Percentiles rank a stretch among this genome's conserved stretches.
phyloP scores from a whole-genome alignment of 2,329 filamentous ascomycete species.

The Trichoderma citrinoviride region DNA sequence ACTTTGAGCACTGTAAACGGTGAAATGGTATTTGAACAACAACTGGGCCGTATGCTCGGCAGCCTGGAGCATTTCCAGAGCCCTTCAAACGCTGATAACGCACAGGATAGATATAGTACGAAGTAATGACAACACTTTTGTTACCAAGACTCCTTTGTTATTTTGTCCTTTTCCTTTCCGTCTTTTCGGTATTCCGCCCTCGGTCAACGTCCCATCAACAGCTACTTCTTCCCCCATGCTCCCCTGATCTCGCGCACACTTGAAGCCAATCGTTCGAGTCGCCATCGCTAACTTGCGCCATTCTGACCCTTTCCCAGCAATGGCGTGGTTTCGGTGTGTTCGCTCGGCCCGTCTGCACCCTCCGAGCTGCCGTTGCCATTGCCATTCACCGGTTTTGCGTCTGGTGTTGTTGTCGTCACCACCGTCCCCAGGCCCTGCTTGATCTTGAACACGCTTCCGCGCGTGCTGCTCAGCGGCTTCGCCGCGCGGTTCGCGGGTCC shows the following conservation, averaged over 20 bases:
- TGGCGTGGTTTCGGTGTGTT: conserved; percentile 34
- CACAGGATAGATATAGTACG: neutral
- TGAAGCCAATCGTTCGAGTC: neutral
- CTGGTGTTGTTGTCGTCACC: neutral
- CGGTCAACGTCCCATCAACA: neutral
- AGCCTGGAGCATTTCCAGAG: neutral
- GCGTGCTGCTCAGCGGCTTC: conserved; percentile 58
- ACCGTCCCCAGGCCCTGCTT: conserved; percentile 45
- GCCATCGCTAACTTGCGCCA: conserved; percentile 17
- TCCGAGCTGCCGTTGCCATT: neutral
- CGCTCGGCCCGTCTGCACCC: conserved; percentile 24
- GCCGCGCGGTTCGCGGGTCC: conserved; percentile 66
- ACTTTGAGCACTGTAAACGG: too few relatives aligned
- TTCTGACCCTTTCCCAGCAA: conserved; percentile 29
- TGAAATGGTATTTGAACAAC: neutral
- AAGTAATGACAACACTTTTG: neutral
- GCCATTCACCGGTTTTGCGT: neutral
- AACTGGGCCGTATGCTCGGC: neutral
- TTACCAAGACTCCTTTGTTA: neutral
- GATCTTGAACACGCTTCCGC: conserved; percentile 64
- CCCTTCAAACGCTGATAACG: neutral
- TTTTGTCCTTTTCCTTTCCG: neutral
- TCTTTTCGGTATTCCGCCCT: neutral
- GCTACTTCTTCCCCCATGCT: neutral
- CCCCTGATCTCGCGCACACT: neutral